These are phyloP conservation scores for Petunia hybrid DNA, from an alignment of 305 asterid species.

Conservation along the genomic window DNA sequence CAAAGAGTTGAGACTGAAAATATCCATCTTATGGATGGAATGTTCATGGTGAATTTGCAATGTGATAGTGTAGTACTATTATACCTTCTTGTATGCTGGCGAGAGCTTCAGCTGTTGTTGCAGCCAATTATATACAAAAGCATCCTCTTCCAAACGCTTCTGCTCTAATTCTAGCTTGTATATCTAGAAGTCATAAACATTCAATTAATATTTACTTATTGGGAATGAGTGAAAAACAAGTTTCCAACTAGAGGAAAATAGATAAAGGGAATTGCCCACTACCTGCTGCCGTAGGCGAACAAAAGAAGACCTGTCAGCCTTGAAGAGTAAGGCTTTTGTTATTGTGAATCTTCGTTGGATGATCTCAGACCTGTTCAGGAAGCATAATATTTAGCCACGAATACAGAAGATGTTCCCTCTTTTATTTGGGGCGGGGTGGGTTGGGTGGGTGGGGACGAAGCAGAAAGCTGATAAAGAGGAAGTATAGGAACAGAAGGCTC, in stretches of 20 bases:
- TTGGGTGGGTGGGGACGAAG: too few relatives aligned
- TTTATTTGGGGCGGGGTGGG: not conserved
- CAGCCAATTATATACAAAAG: conserved; percentile 81
- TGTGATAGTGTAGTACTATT: not conserved
- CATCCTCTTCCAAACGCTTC: conserved; percentile 84
- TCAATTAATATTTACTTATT: conserved; percentile 7
- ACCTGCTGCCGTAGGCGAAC: conserved; percentile 89
- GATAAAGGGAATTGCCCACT: conserved; percentile 30
- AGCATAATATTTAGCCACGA: not conserved
- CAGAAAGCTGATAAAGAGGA: too few relatives aligned
- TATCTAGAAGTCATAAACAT: conserved; percentile 38
- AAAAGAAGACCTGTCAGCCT: conserved; percentile 83
- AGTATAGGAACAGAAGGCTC: conserved; percentile 1
- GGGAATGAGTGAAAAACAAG: conserved; percentile 29
- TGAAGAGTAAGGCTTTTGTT: conserved; percentile 69
- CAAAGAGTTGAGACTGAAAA: not conserved
- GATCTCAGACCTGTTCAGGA: conserved; percentile 63
- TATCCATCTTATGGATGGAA: not conserved
- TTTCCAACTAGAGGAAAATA: conserved; percentile 1
- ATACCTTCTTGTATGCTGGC: conserved; percentile 86
- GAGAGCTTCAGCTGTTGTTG: conserved; percentile 82
- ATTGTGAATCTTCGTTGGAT: conserved; percentile 73
- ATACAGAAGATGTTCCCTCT: not conserved
- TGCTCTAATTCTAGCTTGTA: conserved; percentile 82
- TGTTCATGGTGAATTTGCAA: not conserved